Evolutionary conservation across 805 yeast genomes (phyloP), one percentile per base, ranked within the genome.

Genomic region (Wickerhamiella domercqiae): DNA sequence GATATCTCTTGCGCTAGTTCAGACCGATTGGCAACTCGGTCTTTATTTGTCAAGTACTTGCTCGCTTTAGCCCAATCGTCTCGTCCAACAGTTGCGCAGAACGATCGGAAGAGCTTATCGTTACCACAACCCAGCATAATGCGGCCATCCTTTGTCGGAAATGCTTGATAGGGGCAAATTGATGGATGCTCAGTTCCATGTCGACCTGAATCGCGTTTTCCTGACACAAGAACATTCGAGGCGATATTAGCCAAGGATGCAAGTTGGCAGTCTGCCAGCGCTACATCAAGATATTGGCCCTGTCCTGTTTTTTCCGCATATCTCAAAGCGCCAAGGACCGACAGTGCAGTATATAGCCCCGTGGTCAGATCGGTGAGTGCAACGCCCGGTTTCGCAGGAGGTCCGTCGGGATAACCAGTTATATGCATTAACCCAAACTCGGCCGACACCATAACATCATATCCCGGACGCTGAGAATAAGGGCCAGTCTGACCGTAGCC

Each of bases 401-500:
- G 61, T 19, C 65, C 59, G 24, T 57, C 54, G 5, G 57, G 56
- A 35, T 57, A 54, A 14, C 66, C 66, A 0, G 66, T 61, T 43
- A 61, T 62, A 42, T 61, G 66, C 66, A 61, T 61, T 32, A 61
- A 51, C 2, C 66, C 66, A 45, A 60, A 57, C 43, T 61, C 66
- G 5, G 66, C 66, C 43, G 61, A 66, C 4, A 61, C 65, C 66
- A 61, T 61, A 32, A 61, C 64, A 36, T 60, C 65, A 47, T 62
- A 61, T 15, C 66, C 66, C 2, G 66, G 63, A 11, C 66, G 51
- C 21, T 47, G 39, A 5, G 51, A 41, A 44, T 50, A 58, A 5
- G 65, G 66, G 0, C 66, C 66, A 2, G 61, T 54, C 38, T 61
- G 66, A 24, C 66, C 66, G 39, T 61, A 61, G 3, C 66, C 66